Conservation (phyloP, 2,329 filamentous ascomycete species). For the Diaporthe humulicola region DNA sequence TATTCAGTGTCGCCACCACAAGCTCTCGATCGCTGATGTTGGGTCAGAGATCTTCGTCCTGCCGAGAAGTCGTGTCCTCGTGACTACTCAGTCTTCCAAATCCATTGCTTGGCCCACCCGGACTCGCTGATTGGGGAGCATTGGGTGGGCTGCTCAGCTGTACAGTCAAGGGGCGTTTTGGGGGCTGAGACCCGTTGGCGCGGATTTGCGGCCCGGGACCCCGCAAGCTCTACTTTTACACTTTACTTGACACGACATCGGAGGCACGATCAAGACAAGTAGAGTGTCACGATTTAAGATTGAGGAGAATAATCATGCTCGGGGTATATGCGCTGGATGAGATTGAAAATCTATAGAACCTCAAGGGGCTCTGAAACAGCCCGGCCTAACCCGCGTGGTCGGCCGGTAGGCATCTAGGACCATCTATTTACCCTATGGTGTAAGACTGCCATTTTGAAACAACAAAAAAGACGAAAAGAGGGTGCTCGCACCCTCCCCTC, state of each 20-base stretch:
- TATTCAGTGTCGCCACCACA: background rate
- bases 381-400: background rate
- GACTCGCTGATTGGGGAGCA: background rate
- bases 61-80: background rate
- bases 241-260: background rate
- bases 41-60: background rate
- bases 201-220: background rate
- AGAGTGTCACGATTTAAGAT: background rate
- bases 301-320: background rate
- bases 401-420: background rate
- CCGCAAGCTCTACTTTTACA: background rate
- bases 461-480: background rate
- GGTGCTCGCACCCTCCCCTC: background rate
- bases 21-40: background rate
- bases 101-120: background rate
- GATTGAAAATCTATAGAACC: constrained; percentile 16
- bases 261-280: too few species aligned
- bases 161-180: background rate
- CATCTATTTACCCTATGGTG: constrained; percentile 14
- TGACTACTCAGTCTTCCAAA: background rate
- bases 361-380: background rate
- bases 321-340: constrained; percentile 11
- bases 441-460: constrained; percentile 1
- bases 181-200: background rate
- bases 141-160: background rate